phyloP scores from a whole-genome alignment of 148 eudicot species.

The Pouteria glomerata region DNA sequence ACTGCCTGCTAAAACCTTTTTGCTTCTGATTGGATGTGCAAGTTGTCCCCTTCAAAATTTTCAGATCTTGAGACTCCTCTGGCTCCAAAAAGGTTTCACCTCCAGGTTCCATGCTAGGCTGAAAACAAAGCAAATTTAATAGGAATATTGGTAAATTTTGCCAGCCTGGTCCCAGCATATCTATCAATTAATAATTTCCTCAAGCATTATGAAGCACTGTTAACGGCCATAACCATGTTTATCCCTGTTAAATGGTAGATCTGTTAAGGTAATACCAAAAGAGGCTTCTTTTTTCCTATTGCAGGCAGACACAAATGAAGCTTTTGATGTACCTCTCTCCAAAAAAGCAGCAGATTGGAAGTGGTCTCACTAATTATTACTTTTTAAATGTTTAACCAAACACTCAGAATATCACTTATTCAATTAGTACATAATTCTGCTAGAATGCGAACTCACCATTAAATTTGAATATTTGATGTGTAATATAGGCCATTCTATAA shows the following conservation, averaged over 20 bases:
- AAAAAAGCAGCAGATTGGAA: too few species aligned
- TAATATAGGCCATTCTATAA: too few species aligned
- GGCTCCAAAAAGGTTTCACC: conserved; percentile 13
- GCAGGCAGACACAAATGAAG: background rate
- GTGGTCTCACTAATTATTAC: too few species aligned
- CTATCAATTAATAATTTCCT: background rate
- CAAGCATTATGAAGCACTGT: background rate
- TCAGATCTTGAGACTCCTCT: conserved; percentile 1
- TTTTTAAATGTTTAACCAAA: too few species aligned
- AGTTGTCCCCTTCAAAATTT: conserved; percentile 3
- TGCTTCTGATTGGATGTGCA: conserved; percentile 18
- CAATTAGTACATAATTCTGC: too few species aligned
- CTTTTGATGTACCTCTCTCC: too few species aligned
- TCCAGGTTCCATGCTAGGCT: conserved; percentile 6
- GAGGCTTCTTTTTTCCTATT: background rate
- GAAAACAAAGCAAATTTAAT: background rate
- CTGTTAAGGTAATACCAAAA: background rate
- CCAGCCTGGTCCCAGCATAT: conserved; percentile 4
- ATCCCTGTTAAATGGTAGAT: background rate
- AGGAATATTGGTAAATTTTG: conserved; percentile 2
- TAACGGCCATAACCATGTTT: background rate
- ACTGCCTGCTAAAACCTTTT: conserved; percentile 12
- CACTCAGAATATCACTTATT: too few species aligned
- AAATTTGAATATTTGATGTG: too few species aligned
- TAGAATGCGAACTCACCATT: too few species aligned